Conservation (phyloP, 306 rosid species). For the Fagus crenata region DNA sequence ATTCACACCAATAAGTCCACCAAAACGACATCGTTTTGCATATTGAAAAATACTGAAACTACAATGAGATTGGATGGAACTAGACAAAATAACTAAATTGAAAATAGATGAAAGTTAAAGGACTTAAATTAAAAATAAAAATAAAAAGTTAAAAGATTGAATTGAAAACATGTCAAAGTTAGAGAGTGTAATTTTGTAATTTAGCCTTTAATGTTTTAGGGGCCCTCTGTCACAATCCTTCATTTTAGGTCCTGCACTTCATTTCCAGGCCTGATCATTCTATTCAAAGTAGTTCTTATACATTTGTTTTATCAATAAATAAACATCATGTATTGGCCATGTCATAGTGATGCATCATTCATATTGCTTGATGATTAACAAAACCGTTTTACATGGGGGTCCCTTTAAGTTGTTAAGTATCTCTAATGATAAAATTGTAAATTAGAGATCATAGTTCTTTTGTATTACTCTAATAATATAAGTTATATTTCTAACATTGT, state of each 20-base stretch:
- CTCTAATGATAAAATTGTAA: background rate
- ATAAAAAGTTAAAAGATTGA: no score
- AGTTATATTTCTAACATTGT: background rate
- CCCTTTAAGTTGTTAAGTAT: background rate
- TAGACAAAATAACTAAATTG: no score
- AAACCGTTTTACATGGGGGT: background rate
- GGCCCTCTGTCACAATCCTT: background rate
- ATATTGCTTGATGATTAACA: background rate
- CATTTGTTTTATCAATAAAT: background rate
- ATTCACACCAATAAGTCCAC: no score
- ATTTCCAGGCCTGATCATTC: background rate
- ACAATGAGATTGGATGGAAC: no score
- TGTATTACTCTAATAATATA: background rate
- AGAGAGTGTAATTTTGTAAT: no score
- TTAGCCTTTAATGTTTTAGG: background rate
- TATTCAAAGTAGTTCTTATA: background rate
- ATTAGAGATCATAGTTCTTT: background rate
- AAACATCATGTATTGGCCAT: background rate
- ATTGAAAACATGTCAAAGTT: no score
- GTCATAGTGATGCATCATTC: background rate
- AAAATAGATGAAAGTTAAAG: no score
- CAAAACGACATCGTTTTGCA: no score
- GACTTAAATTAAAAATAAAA: no score
- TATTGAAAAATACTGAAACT: no score
- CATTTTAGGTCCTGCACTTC: background rate